Evolutionary conservation across 2,329 filamentous ascomycete species (phyloP), one percentile per base, ranked within the genome.

Genomic region (Pezicula radicicola): DNA sequence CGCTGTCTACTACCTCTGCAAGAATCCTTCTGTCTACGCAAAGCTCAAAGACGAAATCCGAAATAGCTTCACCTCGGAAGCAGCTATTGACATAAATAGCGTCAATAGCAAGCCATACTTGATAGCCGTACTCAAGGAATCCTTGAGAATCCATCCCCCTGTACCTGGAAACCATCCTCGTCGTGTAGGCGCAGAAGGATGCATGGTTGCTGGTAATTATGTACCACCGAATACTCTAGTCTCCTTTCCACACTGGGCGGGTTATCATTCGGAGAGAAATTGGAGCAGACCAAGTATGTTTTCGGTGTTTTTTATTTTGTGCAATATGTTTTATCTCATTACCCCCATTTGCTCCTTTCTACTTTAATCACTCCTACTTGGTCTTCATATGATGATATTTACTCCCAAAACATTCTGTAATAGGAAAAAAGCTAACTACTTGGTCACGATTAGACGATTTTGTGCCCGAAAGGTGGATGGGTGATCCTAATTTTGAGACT

Each of bases 61-160:
- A 35, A 28, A n/a, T 6, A 52, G 65, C 1, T 77, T 77, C 55
- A 53, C 44, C 15, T 63, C 58, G 15, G 60, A 64, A 36, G 28
- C 44, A 2, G 52, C 51, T 6, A 46, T 46, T 16, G 35, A 35
- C 16, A 16, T 67, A 2, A 72, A 73, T 54, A 68, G 72, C 40
- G 64, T 74, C 49, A 68, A 68, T 49, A 61, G 72, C 44, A 59
- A 73, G 8, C 70, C 72, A 0, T 75, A 72, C 55, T 66, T 75
- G 4, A 61, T 62, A 6, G 72, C 71, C 6, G 72, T 69, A 49
- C 66, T 75, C 39, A 68, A 50, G 12, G 48, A 50, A 30, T 18
- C 39, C 15, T 28, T 50, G 48, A n/a, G 48, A 13, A 28, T 50
- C 21, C 25, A n/a, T 30, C 48, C 48, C 6, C 48, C 37, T 3